phyloP scores from a whole-genome alignment of 2,329 filamentous ascomycete species.

The Ophiostoma pallidulum region DNA sequence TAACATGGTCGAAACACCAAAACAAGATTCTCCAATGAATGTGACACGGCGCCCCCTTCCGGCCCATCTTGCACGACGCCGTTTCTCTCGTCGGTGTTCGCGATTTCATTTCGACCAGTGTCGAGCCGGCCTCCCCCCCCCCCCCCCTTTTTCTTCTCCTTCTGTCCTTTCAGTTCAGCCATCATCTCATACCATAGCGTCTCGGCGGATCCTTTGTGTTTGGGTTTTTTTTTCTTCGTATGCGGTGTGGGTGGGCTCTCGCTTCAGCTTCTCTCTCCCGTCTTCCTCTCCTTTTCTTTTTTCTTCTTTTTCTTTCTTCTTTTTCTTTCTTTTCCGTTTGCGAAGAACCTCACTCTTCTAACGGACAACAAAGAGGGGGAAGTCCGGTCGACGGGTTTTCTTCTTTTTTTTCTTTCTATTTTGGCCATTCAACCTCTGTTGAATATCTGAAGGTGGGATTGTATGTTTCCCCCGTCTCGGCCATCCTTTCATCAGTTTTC shows the following conservation, averaged over 20 bases:
- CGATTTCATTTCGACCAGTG: too few relatives aligned
- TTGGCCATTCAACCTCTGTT: neutral
- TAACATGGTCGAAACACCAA: too few relatives aligned
- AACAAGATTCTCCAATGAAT: too few relatives aligned
- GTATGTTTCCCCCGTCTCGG: neutral
- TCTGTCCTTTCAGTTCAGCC: too few relatives aligned
- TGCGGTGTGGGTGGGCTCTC: neutral
- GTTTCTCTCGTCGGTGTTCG: too few relatives aligned
- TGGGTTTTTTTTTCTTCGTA: neutral
- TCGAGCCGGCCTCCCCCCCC: too few relatives aligned
- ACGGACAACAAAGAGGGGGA: conserved; percentile 3
- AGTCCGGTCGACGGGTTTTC: neutral
- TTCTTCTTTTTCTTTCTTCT: neutral
- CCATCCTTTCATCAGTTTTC: neutral
- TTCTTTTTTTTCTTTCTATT: neutral
- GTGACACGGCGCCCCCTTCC: too few relatives aligned
- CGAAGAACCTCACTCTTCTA: neutral
- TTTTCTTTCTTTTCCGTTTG: neutral
- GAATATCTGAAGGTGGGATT: neutral
- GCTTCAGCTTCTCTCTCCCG: neutral
- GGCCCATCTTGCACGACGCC: too few relatives aligned
- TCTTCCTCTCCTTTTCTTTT: neutral
- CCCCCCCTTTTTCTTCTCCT: too few relatives aligned
- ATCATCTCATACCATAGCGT: too few relatives aligned
- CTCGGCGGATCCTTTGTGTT: conserved; percentile 1